Evolutionary conservation across 169 alveolate species (phyloP), one percentile per base, ranked within the genome.

Genomic region (Plasmodium reichenowi): DNA sequence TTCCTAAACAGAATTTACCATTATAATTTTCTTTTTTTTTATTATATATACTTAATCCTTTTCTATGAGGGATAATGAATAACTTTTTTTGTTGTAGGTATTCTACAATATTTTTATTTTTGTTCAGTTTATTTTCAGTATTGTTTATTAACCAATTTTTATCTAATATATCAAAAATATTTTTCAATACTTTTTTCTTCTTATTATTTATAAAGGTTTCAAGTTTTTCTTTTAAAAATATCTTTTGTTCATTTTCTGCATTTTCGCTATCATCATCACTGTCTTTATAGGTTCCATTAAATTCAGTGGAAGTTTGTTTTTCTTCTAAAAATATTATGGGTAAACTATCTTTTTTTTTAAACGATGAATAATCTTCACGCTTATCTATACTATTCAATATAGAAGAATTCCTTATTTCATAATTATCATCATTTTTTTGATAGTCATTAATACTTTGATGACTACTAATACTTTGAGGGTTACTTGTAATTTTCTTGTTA

Each of bases 1-100:
- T 60, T 38, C 90, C 90, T 47, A 80, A 80, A 47, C 80, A 70
- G 58, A 80, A 80, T 9, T 68, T 80, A 17, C 90, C 90, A 80
- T 80, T 83, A 54, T 80, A 80, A 70, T 58, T 80, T 80, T 80
- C 90, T 80, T 80, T 68, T 80, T 80, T 68, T 29, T 67, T 54
- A 63, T 68, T 60, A 68, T 50, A 68, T 56, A 80, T 80, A 70
- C 90, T 68, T 80, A 80, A 48, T 45, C 90, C 90, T 70, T 80
- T 62, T 50, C 74, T 80, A 26, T 80, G 90, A n/a, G 90, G 90
- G 38, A 80, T 29, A 26, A 80, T 43, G 59, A 54, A 50, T 20
- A 80, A 26, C 3, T 80, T 68, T 70, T 80, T 80, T 43, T 80
- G 50, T 63, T 48, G 52, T 38, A 80, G 59, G 70, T 80, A 80